Conservation (phyloP, 805 yeast genomes). For the Tetrapisispora pingtungensis region DNA sequence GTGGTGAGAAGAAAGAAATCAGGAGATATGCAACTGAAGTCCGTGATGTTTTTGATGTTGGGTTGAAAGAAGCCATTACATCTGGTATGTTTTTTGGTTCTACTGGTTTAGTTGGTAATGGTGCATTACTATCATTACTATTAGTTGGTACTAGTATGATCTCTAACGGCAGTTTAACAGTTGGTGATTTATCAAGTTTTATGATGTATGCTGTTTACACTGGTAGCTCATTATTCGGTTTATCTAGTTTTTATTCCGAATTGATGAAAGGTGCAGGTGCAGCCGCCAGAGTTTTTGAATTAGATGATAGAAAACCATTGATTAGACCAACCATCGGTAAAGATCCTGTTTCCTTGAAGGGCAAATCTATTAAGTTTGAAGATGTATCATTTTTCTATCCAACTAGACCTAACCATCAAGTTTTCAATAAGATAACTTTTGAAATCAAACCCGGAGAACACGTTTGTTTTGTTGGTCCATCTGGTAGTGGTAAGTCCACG, state of each 20-base stretch:
- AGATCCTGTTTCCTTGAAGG: conserved; percentile 24
- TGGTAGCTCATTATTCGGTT: conserved; percentile 84
- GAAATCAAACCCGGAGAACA: conserved; percentile 71
- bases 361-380: conserved; percentile 41
- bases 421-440: conserved; percentile 54
- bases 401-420: conserved; percentile 60
- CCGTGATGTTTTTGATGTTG: conserved; percentile 51
- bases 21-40: conserved; percentile 66
- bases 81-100: conserved; percentile 69
- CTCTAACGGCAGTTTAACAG: conserved; percentile 58
- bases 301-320: conserved; percentile 65
- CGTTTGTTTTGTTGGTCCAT: conserved; percentile 92
- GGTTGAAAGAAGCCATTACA: conserved; percentile 69
- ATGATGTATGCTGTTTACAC: conserved; percentile 94
- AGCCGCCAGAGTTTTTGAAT: conserved; percentile 80
- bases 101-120: conserved; percentile 78
- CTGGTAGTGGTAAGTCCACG: conserved; percentile 93
- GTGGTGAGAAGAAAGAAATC: conserved; percentile 73
- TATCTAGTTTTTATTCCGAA: conserved; percentile 86
- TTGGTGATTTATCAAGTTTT: conserved; percentile 86
- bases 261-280: conserved; percentile 97
- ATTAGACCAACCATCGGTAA: conserved; percentile 60
- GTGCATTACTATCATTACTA: conserved; percentile 64
- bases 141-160: conserved; percentile 80
- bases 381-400: conserved; percentile 72